Evolutionary conservation across 192 early-diverging fungal genomes (phyloP).

Genomic region (Entomortierella beljakovae): DNA sequence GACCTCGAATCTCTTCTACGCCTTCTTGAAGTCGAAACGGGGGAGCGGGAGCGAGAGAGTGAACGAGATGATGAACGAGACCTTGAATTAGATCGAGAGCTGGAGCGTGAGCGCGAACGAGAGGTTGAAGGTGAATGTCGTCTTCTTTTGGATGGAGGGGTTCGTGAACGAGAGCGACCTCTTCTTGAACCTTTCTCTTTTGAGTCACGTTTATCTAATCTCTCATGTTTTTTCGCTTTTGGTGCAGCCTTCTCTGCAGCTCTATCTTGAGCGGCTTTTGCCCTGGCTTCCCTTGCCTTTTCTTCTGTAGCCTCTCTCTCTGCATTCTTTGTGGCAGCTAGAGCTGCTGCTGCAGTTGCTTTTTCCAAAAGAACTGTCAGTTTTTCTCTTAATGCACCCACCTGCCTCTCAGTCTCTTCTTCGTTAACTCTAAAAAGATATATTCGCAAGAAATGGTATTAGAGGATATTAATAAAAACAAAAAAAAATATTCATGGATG

Average conservation of each 20-base stretch:
- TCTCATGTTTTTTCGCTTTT: neutral
- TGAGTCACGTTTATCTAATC: neutral
- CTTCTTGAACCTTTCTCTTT: slow-evolving; percentile 8
- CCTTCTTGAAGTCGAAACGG: slow-evolving; percentile 8
- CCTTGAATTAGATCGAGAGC: slow-evolving; percentile 1
- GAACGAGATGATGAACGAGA: slow-evolving; percentile 20
- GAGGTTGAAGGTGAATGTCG: slow-evolving; percentile 15
- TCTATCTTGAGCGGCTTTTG: slow-evolving; percentile 14
- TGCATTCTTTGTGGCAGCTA: slow-evolving; percentile 21
- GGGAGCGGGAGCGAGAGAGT: slow-evolving; percentile 35
- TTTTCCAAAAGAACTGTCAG: slow-evolving; percentile 35
- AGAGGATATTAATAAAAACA: neutral
- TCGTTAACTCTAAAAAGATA: slow-evolving; percentile 68
- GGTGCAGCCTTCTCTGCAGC: slow-evolving; percentile 9
- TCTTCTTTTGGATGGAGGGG: slow-evolving; percentile 16
- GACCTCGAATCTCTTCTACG: slow-evolving; percentile 14
- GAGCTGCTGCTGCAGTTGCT: slow-evolving; percentile 20
- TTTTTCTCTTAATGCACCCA: slow-evolving; percentile 62
- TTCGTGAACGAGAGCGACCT: slow-evolving; percentile 18
- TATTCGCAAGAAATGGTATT: no score
- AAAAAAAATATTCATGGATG: neutral
- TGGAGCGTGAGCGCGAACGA: slow-evolving; percentile 21
- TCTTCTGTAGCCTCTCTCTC: slow-evolving; percentile 35
- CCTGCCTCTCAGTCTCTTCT: slow-evolving; percentile 73
- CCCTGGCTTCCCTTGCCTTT: slow-evolving; percentile 17